Evolutionary conservation across 495 filamentous ascomycete genomes (phyloP).

Genomic region (Aspergillus saccharolyticus): DNA sequence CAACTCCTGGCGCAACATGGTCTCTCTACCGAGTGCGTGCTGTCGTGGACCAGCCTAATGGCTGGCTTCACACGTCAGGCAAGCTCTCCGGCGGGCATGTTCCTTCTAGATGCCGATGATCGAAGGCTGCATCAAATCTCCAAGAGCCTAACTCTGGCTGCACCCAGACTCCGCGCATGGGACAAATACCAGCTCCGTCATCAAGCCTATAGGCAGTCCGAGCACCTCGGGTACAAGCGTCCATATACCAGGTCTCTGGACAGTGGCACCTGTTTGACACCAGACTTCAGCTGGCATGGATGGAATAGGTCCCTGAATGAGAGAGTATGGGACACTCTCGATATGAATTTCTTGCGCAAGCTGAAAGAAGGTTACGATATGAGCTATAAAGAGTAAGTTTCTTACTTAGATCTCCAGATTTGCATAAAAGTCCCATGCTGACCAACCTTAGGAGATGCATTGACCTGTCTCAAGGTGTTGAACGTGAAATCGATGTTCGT

Average conservation of each 20-base stretch:
- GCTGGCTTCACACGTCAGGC: conserved; percentile 48
- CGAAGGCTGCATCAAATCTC: conserved; percentile 47
- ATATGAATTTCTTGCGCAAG: conserved; percentile 54
- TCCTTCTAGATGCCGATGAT: conserved; percentile 57
- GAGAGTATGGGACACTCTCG: conserved; percentile 63
- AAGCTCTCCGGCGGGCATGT: conserved; percentile 59
- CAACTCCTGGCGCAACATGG: conserved; percentile 20
- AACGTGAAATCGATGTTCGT: conserved; percentile 47
- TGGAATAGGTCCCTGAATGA: conserved; percentile 46
- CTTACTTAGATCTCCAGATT: neutral
- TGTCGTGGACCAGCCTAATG: conserved; percentile 37
- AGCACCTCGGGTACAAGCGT: conserved; percentile 46
- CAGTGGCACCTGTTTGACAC: conserved; percentile 43
- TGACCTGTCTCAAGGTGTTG: conserved; percentile 75
- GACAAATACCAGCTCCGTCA: conserved; percentile 53
- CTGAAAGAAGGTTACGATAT: conserved; percentile 48
- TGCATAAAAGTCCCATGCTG: neutral
- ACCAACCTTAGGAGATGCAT: conserved; percentile 40
- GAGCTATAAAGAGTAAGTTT: conserved; percentile 56
- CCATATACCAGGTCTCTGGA: conserved; percentile 55
- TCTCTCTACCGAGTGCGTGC: conserved; percentile 11
- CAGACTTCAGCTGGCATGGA: conserved; percentile 51
- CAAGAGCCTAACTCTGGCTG: conserved; percentile 30
- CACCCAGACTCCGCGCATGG: conserved; percentile 40
- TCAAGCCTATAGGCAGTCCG: conserved; percentile 39